Evolutionary conservation across 1,284 basidiomycete species (phyloP), one percentile per base, ranked within the genome.

Genomic region (Ceratobasidium sp.): DNA sequence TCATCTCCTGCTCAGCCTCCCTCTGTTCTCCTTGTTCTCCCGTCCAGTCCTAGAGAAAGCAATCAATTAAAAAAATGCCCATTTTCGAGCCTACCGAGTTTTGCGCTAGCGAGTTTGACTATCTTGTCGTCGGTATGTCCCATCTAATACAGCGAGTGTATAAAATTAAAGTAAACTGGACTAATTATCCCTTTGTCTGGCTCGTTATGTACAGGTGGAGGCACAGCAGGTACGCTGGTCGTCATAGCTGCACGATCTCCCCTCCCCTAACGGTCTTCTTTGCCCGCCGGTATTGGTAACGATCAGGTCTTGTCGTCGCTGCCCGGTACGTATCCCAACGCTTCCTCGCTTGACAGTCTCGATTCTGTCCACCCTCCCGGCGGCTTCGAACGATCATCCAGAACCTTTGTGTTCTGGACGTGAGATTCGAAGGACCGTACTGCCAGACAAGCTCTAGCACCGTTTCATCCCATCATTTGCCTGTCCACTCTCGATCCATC

Each of bases 281-380:
- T 60, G 41, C 58, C 12, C 36, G 45, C 48, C 48, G 28, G 18
- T 50, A 34, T 53, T 57, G 64, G 50, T 10, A 52, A 52, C 50
- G 50, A 52, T 39, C 26, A 69, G 64, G 64, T 48, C 64, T 69
- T 36, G 64, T 69, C 26, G 64, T 69, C 18, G 64, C 64, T 69
- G 64, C 64, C 23, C 64, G 64, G 64, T 69, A 39, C 36, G 64
- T 69, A 9, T 36, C 36, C 26, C 39, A n/a, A 4, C 26, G 23
- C 16, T 9, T 32, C 8, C 45, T 8, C 30, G 23, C 21, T 61
- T 39, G 36, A 45, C n/a, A 50, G 16, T 23, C 46, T 36, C 9
- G 48, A 21, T 53, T 43, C 14, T 58, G 21, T 12, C 21, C 32
- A 36, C 14, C 34, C 55, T 58, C 55, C 3, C 32, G 14, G 26